Evolutionary conservation across 2,329 filamentous ascomycete species (phyloP).

Genomic region (Aspergillus sp.): DNA sequence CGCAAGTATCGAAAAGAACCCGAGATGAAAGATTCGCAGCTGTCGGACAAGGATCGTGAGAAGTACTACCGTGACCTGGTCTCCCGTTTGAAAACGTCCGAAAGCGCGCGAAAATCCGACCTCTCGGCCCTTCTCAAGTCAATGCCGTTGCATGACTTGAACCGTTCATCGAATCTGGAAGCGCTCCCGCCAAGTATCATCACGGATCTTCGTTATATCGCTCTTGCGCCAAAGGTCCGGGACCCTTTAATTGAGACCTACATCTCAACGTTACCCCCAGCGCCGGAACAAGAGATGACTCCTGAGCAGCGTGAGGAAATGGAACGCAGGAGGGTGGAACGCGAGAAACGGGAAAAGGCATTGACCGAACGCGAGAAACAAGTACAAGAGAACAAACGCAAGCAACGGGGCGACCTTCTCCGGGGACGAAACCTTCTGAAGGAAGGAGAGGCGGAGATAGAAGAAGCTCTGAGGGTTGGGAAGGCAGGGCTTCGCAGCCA

Average conservation of each 20-base stretch:
- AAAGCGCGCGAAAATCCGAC: conserved; percentile 47
- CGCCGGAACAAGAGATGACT: conserved; percentile 37
- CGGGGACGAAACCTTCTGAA: conserved; percentile 42
- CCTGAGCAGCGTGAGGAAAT: conserved; percentile 38
- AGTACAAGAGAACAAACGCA: conserved; percentile 44
- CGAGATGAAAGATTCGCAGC: conserved; percentile 59
- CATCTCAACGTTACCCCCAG: conserved; percentile 41
- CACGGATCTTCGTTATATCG: conserved; percentile 46
- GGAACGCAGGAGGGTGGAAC: conserved; percentile 37
- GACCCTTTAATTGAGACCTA: conserved; percentile 44
- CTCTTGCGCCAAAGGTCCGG: conserved; percentile 37
- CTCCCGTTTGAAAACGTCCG: conserved; percentile 45
- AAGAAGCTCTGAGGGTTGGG: conserved; percentile 43
- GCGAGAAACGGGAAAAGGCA: conserved; percentile 45
- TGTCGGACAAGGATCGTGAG: conserved; percentile 50
- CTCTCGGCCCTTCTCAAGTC: conserved; percentile 46
- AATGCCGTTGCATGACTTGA: conserved; percentile 38
- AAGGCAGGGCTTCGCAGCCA: conserved; percentile 44
- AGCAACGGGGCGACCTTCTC: conserved; percentile 37
- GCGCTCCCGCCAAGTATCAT: conserved; percentile 41
- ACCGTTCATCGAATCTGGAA: conserved; percentile 39
- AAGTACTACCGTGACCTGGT: conserved; percentile 50
- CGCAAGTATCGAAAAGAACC: conserved; percentile 82
- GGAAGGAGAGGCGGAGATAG: conserved; percentile 45
- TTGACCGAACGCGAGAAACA: conserved; percentile 43